Base-by-base conservation (phyloP, 169 alveolate genomes). In the Plasmodium gonderi region DNA sequence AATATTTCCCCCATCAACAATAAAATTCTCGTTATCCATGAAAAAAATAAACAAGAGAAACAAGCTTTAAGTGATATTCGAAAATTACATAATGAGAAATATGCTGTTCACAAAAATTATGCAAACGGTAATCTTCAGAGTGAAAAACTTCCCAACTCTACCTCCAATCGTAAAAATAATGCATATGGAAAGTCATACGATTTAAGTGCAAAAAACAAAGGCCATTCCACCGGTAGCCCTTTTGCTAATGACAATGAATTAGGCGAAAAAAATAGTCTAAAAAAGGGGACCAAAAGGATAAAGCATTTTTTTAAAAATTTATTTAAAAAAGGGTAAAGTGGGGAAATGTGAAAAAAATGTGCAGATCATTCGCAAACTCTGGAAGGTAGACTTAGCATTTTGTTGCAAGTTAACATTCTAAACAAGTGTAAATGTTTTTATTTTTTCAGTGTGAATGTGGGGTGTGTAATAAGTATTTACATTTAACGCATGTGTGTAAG, bases 41-140 rank as follows among this genome's bases (percentile, higher is more conserved):
- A 87, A 67, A 74, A 87, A 42, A 76, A 87, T 11, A 76, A 33
- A 17, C 69, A 75, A 87, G 80, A 87, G 12, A 45, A 87, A 78
- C 76, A 87, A 65, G 93, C 85, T 20, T 23, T 87, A 44, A 76
- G 68, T 60, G 93, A 87, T 78, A 87, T 87, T 38, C 38, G 93
- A 51, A 87, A 87, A 20, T 51, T 87, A 54, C 89, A 87, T 44
- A 76, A 87, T 11, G 93, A 87, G 67, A 74, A 54, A 75, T 87
- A 75, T 76, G 67, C 78, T 5, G 60, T 36, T 17, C 87, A 87
- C 68, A 87, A 76, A 87, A 75, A 42, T 49, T 54, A 87, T 76
- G 87, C 23, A 11, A 38, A 38, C 8, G 31, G 78, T 2, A 51
- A 33, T 44, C 17, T 49, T 17, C n/a, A 67, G 9, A 20, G 29